Evolutionary conservation across 257 asterid species (phyloP).

Genomic region (Eustoma russellianum): DNA sequence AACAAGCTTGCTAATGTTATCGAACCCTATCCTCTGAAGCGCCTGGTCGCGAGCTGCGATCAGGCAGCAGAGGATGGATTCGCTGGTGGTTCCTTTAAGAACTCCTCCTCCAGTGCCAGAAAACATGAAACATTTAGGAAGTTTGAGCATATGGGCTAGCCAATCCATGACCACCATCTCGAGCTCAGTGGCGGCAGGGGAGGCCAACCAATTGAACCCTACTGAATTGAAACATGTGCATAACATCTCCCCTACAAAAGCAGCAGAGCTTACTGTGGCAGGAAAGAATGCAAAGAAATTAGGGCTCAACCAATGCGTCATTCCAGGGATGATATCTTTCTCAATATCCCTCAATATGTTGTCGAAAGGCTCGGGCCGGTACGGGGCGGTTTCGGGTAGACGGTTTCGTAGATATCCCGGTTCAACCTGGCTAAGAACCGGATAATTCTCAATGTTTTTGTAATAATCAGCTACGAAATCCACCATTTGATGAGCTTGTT

Average conservation of each 20-base stretch:
- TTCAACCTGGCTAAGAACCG: conserved; percentile 24
- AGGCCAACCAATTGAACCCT: conserved; percentile 30
- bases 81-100: conserved; percentile 26
- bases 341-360: conserved; percentile 17
- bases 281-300: conserved; percentile 32
- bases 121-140: conserved; percentile 23
- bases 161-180: conserved; percentile 34
- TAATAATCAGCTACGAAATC: conserved; percentile 26
- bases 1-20: conserved; percentile 14
- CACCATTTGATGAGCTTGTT: conserved; percentile 21
- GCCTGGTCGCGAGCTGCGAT: conserved; percentile 22
- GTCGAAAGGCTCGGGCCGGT: conserved; percentile 17
- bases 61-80: conserved; percentile 16
- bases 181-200: conserved; percentile 26
- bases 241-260: conserved; percentile 25
- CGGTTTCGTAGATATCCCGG: conserved; percentile 23
- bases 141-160: conserved; percentile 18
- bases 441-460: conserved; percentile 16
- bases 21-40: conserved; percentile 3
- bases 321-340: conserved; percentile 17
- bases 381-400: conserved; percentile 18
- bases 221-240: conserved; percentile 25
- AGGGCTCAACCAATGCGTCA: conserved; percentile 33
- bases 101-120: conserved; percentile 28
- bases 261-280: conserved; percentile 25